Percentiles rank a stretch among this genome's conserved stretches.
Evolutionary conservation across 805 yeast genomes (phyloP).

Genomic region (Monosporozyma servazzii): DNA sequence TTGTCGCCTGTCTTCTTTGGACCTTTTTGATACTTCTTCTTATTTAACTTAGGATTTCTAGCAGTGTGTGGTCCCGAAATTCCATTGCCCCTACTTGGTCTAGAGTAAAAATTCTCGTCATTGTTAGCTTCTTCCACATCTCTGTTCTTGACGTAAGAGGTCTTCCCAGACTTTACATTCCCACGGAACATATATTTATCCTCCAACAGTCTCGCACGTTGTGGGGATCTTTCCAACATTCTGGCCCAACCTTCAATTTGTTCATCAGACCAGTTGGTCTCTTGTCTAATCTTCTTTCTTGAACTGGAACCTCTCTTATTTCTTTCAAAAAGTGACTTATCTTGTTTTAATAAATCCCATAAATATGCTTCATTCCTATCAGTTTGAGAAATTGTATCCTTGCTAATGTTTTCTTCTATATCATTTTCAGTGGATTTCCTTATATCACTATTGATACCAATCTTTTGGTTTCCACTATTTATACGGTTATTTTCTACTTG

Average conservation of each 20-base stretch:
- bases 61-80: background rate
- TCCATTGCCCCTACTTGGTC: background rate
- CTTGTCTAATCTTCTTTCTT: slow-evolving; percentile 43
- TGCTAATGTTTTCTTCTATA: slow-evolving; percentile 5
- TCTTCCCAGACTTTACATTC: slow-evolving; percentile 25
- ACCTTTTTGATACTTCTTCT: slow-evolving; percentile 1
- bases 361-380: slow-evolving; percentile 45
- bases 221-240: slow-evolving; percentile 59
- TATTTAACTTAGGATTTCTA: background rate
- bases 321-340: slow-evolving; percentile 41
- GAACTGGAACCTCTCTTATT: slow-evolving; percentile 40
- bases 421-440: slow-evolving; percentile 9
- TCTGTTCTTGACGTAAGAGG: slow-evolving; percentile 23
- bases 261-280: slow-evolving; percentile 72
- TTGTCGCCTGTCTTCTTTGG: background rate
- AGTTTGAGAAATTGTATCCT: slow-evolving; percentile 17
- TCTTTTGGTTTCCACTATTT: slow-evolving; percentile 12
- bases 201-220: slow-evolving; percentile 51
- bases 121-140: background rate
- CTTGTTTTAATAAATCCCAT: slow-evolving; percentile 46
- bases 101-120: background rate
- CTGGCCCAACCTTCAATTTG: slow-evolving; percentile 91
- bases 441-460: slow-evolving; percentile 4
- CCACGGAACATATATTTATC: slow-evolving; percentile 48
- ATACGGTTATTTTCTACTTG: slow-evolving; percentile 18